phyloP scores from a whole-genome alignment of 495 filamentous ascomycete genomes.

The Evernia prunastri region DNA sequence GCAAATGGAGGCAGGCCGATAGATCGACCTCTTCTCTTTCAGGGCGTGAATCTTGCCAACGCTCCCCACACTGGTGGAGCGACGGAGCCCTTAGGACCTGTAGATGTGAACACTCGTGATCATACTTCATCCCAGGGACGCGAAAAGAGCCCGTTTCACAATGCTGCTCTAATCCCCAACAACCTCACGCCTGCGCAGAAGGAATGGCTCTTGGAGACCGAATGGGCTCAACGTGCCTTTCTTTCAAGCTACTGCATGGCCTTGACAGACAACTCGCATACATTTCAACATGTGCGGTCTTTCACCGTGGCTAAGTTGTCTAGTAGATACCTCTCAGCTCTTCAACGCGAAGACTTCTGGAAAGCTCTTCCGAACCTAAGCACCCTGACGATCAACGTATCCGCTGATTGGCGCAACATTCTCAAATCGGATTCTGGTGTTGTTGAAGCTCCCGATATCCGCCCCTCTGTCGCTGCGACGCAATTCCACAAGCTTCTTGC shows the following conservation, averaged over 20 bases:
- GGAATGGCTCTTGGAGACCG: conserved; percentile 51
- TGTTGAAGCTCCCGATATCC: conserved; percentile 34
- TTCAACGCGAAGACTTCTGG: conserved; percentile 49
- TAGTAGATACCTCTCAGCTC: conserved; percentile 37
- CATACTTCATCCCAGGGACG: conserved; percentile 2
- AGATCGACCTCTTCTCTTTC: conserved; percentile 16
- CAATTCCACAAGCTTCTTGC: conserved; percentile 41
- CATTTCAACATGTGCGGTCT: conserved; percentile 38
- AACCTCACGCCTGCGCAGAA: conserved; percentile 45
- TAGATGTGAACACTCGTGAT: background rate
- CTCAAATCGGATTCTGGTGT: conserved; percentile 34
- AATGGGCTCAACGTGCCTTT: conserved; percentile 53
- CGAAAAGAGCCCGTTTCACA: conserved; percentile 15
- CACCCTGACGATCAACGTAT: conserved; percentile 41
- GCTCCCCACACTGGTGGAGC: background rate
- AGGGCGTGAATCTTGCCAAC: conserved; percentile 13
- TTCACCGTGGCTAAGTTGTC: conserved; percentile 49
- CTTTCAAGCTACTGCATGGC: conserved; percentile 50
- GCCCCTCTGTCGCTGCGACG: conserved; percentile 38
- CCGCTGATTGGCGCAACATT: conserved; percentile 50
- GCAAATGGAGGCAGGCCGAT: background rate
- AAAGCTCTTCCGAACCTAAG: conserved; percentile 37
- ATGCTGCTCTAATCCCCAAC: conserved; percentile 34
- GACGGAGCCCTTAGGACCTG: background rate
- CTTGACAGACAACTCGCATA: conserved; percentile 41